phyloP scores from a whole-genome alignment of 257 asterid genomes.

The Prunella vulgaris region DNA sequence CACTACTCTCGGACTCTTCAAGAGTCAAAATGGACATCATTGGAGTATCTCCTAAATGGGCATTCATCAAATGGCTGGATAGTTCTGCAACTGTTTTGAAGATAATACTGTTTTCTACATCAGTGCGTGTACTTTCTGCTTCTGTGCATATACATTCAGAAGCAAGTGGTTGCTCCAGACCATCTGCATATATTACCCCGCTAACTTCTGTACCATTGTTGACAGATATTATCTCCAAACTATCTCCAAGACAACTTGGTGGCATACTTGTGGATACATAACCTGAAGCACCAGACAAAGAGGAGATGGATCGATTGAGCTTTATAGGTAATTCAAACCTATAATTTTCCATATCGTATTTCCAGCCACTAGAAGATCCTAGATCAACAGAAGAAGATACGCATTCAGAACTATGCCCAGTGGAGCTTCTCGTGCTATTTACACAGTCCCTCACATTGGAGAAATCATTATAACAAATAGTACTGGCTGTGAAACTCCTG shows the following conservation, averaged over 20 bases:
- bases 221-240: slow-evolving; percentile 33
- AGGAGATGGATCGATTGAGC: slow-evolving; percentile 68
- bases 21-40: slow-evolving; percentile 28
- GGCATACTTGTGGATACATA: slow-evolving; percentile 42
- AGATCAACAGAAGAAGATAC: slow-evolving; percentile 67
- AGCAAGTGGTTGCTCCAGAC: slow-evolving; percentile 35
- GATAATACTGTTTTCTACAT: slow-evolving; percentile 46
- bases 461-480: slow-evolving; percentile 65
- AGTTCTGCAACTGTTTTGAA: too few species aligned
- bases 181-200: slow-evolving; percentile 26
- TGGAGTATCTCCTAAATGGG: slow-evolving; percentile 31
- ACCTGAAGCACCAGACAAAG: slow-evolving; percentile 68
- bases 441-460: slow-evolving; percentile 63
- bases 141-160: slow-evolving; percentile 48
- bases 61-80: slow-evolving; percentile 30
- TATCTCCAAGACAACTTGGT: slow-evolving; percentile 52
- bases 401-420: slow-evolving; percentile 63
- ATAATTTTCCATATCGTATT: slow-evolving; percentile 57
- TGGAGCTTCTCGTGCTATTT: slow-evolving; percentile 73
- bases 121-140: slow-evolving; percentile 40
- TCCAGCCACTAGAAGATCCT: slow-evolving; percentile 79
- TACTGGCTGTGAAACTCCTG: slow-evolving; percentile 73
- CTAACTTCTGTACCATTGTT: slow-evolving; percentile 32
- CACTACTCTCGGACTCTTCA: slow-evolving; percentile 44
- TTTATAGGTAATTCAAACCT: slow-evolving; percentile 45